These are phyloP conservation scores for Suhomyces wounanorum DNA, from an alignment of 1,139 yeast genomes.

Conservation along the genomic window DNA sequence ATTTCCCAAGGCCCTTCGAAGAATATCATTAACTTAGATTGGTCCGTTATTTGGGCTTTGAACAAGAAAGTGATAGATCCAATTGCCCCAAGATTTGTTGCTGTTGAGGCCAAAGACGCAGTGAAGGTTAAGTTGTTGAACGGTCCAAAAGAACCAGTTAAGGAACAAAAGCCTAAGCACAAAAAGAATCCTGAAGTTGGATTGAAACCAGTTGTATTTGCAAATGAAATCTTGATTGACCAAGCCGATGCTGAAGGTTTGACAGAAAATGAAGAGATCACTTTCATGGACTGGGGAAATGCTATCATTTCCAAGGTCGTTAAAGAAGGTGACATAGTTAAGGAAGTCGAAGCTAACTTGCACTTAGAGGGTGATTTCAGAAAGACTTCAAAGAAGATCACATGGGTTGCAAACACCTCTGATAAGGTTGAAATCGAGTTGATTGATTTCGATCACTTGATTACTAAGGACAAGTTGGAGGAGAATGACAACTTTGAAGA, in stretches of 20 bases:
- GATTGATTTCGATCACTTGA: conserved; percentile 92
- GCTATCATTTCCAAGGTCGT: conserved; percentile 73
- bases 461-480: conserved; percentile 93
- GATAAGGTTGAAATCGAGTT: conserved; percentile 73
- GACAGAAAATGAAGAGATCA: conserved; percentile 79
- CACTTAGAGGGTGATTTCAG: conserved; percentile 97
- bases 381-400: conserved; percentile 91
- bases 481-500: conserved; percentile 95
- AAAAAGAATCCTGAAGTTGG: conserved; percentile 96
- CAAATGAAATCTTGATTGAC: conserved; percentile 70
- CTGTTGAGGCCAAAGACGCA: conserved; percentile 61
- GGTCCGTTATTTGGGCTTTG: conserved; percentile 96
- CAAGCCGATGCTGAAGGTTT: conserved; percentile 84
- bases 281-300: conserved; percentile 99
- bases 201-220: conserved; percentile 70
- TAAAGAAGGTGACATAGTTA: conserved; percentile 56
- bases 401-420: conserved; percentile 90
- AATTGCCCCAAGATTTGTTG: conserved; percentile 91
- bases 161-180: conserved; percentile 86
- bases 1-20: conserved; percentile 96
- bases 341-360: conserved; percentile 72
- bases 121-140: conserved; percentile 67
- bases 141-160: conserved; percentile 63
- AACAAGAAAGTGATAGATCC: conserved; percentile 97
- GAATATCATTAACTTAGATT: conserved; percentile 92